Evolutionary conservation across 1,139 yeast species (phyloP), one percentile per base, ranked within the genome.

Genomic region (Pichia kudriavzevii): DNA sequence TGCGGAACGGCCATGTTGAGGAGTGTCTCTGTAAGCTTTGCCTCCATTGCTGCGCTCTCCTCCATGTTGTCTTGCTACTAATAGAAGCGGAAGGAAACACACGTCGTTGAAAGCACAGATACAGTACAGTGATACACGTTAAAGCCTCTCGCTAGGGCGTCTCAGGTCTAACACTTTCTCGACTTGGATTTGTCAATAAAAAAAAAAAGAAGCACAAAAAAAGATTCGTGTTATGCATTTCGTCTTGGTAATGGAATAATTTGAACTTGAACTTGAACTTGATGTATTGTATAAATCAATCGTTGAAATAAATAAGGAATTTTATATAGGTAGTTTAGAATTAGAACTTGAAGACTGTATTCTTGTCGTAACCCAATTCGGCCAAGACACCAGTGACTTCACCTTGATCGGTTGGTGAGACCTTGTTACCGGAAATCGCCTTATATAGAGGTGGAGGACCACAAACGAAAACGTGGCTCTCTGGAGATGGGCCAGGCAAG

Each of bases 361-460:
- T 88, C 67, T 83, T 80, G 61, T 74, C 64, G 75, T 72, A 88
- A 39, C 96, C 96, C 50, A 93, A 72, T 28, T 91, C 96, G 53
- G 76, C 76, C 58, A 93, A 75, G 36, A 76, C 73, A 55, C 99
- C 99, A 26, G 78, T 67, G 41, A 93, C 73, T 63, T 84, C 95
- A 61, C 98, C 98, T 67, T 91, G 98, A 57, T 88, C 97, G 39
- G 79, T 56, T 50, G 96, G 94, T 36, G 94, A 78, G 31, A 64
- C 69, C 72, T 91, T 91, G 52, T 63, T 61, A 56, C 98, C 99
- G 27, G 95, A 85, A 49, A 87, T 59, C 48, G 95, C 81, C 49
- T 82, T 69, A 69, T 79, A 75, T 64, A 85, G 66, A 36, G 85
- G 83, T 53, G 93, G 91, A 38, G 95, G 94, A 49, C 95, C 98